These are phyloP conservation scores for Kwoniella sp. DNA, from an alignment of 768 basidiomycete genomes.

Conservation along the genomic window DNA sequence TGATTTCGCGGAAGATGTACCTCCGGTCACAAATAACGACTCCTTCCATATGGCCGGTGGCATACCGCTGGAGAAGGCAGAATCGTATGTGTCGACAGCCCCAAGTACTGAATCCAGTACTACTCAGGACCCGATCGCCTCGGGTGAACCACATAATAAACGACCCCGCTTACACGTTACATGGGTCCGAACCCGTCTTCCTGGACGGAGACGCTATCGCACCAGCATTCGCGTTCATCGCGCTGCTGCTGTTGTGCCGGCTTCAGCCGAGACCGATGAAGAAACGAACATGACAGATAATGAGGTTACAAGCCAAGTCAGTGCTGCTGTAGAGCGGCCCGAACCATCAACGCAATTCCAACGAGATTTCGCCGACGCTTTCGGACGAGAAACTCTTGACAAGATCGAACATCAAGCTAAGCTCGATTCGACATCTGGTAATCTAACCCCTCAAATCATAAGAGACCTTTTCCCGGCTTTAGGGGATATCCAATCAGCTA, in stretches of 20 bases:
- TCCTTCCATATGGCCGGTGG: not conserved
- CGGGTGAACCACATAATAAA: not conserved
- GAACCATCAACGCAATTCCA: slow-evolving; percentile 22
- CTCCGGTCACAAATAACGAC: not conserved
- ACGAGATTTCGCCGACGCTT: slow-evolving; percentile 14
- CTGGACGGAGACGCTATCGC: slow-evolving; percentile 20
- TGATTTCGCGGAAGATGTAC: slow-evolving; percentile 8
- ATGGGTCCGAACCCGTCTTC: slow-evolving; percentile 9
- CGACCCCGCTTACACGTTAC: slow-evolving; percentile 8
- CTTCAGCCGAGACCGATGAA: not conserved
- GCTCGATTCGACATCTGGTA: slow-evolving; percentile 28
- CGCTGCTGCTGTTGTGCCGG: not conserved
- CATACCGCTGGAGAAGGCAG: slow-evolving; percentile 1
- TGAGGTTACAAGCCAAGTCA: not conserved
- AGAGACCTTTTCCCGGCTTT: slow-evolving; percentile 36
- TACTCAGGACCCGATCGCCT: not conserved
- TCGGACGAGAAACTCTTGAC: slow-evolving; percentile 16
- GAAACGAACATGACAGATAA: not conserved
- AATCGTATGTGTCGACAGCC: slow-evolving; percentile 6
- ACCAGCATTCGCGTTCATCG: slow-evolving; percentile 10
- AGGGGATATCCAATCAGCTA: slow-evolving; percentile 20
- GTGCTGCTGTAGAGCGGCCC: not conserved
- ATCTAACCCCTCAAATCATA: slow-evolving; percentile 28
- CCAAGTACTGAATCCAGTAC: not conserved
- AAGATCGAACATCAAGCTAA: slow-evolving; percentile 25